Conservation (phyloP, 805 yeast genomes). For the Yamadazyma akitaensis region DNA sequence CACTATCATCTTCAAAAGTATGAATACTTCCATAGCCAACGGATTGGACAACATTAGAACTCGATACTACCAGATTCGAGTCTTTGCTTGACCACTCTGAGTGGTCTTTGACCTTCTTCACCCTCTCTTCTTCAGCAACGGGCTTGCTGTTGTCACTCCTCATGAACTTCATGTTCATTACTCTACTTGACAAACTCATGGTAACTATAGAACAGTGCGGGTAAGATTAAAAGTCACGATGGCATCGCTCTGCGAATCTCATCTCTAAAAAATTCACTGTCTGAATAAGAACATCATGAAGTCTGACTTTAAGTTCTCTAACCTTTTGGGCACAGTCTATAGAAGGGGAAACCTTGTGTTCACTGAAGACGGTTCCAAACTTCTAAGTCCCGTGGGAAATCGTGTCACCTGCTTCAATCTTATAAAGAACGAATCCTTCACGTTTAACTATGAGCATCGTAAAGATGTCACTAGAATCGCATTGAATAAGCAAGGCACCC, state of each 20-base stretch:
- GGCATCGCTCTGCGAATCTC: constrained; percentile 8
- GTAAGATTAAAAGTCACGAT: constrained; percentile 4
- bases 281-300: constrained; percentile 47
- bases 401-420: constrained; percentile 87
- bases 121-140: constrained; percentile 20
- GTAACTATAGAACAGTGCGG: constrained; percentile 4
- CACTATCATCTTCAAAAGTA: constrained; percentile 19
- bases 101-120: constrained; percentile 42
- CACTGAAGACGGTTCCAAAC: constrained; percentile 79
- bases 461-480: constrained; percentile 78
- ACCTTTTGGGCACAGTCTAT: constrained; percentile 91
- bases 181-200: constrained; percentile 55
- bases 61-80: constrained; percentile 23
- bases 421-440: constrained; percentile 77
- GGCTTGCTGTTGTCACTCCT: constrained; percentile 35
- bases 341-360: constrained; percentile 86
- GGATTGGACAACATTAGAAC: constrained; percentile 23
- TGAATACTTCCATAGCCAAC: constrained; percentile 43
- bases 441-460: constrained; percentile 90
- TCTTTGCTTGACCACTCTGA: constrained; percentile 52
- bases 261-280: constrained; percentile 6
- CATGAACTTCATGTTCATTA: constrained; percentile 78
- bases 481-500: constrained; percentile 74
- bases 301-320: constrained; percentile 85
- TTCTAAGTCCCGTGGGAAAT: constrained; percentile 92